A percentile compares a stretch with the other conserved stretches of the same genome.
Conservation (phyloP, 805 yeast species). For the Spathaspora hagerdaliae region DNA sequence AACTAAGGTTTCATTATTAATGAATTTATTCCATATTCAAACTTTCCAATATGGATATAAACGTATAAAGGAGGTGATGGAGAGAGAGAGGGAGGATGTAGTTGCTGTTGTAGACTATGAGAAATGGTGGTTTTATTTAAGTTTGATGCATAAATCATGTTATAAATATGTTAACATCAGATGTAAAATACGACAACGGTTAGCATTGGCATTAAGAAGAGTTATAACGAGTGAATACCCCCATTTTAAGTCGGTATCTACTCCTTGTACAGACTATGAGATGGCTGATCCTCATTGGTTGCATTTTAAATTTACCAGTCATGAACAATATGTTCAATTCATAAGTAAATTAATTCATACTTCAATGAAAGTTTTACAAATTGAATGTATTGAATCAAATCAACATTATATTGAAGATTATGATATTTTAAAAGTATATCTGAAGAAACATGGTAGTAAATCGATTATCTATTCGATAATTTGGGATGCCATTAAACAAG, state of each 20-base stretch:
- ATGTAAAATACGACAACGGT: background rate
- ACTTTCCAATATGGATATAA: slow-evolving; percentile 13
- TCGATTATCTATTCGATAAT: background rate
- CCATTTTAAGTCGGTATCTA: background rate
- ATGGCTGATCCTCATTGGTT: background rate
- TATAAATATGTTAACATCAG: slow-evolving; percentile 1
- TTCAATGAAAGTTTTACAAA: slow-evolving; percentile 1
- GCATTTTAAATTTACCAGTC: background rate
- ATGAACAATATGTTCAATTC: background rate
- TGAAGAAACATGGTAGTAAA: background rate
- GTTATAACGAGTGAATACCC: background rate
- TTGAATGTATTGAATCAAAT: background rate
- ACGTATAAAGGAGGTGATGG: background rate
- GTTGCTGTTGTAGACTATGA: background rate
- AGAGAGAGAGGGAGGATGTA: too few relatives aligned
- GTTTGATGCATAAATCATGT: background rate
- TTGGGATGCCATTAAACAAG: background rate
- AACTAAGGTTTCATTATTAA: slow-evolving; percentile 6
- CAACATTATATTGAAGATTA: slow-evolving; percentile 15
- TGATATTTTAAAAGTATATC: slow-evolving; percentile 17
- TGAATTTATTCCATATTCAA: slow-evolving; percentile 12
- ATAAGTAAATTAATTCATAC: background rate
- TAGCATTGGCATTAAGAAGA: background rate
- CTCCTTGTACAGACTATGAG: background rate
- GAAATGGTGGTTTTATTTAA: slow-evolving; percentile 1